Conservation (phyloP, 306 rosid genomes). For the Glycine soja region DNA sequence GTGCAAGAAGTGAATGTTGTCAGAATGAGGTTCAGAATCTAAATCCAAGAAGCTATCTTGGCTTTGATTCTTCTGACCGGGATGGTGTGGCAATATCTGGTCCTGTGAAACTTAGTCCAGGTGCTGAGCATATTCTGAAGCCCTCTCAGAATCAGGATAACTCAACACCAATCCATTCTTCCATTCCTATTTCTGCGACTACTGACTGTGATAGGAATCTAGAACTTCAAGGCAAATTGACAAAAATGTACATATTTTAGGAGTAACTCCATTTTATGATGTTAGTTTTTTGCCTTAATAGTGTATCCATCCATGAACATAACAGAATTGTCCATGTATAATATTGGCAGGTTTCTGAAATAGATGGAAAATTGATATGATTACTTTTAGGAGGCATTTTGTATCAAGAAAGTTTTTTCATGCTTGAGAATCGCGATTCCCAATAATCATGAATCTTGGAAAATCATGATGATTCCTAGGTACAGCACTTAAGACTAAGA, state of each 20-base stretch:
- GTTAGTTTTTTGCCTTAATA: slow-evolving; percentile 27
- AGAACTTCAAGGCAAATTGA: slow-evolving; percentile 60
- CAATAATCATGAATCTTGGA: no score
- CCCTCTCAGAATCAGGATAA: slow-evolving; percentile 64
- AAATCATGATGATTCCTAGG: no score
- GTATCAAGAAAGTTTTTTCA: no score
- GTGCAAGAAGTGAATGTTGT: slow-evolving; percentile 44
- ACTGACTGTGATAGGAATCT: slow-evolving; percentile 52
- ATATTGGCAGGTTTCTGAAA: slow-evolving; percentile 45
- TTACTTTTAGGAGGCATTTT: background rate
- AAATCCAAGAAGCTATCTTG: slow-evolving; percentile 26
- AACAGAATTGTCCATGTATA: slow-evolving; percentile 40
- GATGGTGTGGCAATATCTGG: slow-evolving; percentile 57
- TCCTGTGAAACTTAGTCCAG: slow-evolving; percentile 65
- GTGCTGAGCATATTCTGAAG: slow-evolving; percentile 68
- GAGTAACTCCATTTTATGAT: slow-evolving; percentile 43
- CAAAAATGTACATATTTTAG: slow-evolving; percentile 68
- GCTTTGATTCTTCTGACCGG: slow-evolving; percentile 43
- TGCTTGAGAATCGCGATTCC: no score
- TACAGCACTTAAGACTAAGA: no score
- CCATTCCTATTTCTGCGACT: slow-evolving; percentile 61
- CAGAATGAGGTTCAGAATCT: slow-evolving; percentile 42
- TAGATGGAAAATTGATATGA: slow-evolving; percentile 40
- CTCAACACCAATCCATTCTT: slow-evolving; percentile 59
- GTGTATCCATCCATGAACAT: slow-evolving; percentile 9